Base-by-base conservation (phyloP, 495 filamentous ascomycete species). In the Podospora appendiculata region DNA sequence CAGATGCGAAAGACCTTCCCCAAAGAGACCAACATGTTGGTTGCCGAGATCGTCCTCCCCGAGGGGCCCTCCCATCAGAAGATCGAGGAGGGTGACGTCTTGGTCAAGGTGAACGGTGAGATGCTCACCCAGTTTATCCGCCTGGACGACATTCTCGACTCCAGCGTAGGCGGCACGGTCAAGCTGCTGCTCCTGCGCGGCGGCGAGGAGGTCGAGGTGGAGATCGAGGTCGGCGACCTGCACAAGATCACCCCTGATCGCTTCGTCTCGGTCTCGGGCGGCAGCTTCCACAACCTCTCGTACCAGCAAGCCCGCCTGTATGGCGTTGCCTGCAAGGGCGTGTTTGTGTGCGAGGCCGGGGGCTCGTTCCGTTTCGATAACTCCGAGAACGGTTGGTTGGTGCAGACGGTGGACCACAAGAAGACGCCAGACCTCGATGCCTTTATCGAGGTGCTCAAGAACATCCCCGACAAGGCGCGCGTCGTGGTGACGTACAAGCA, bases 401-500 rank as follows among this genome's bases (percentile, higher is more conserved):
- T 99, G 43, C 87, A 95, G 65, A 75, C 75, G 13, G 78, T 99
- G 13, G 90, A 96, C 65, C 86, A 96, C 65, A 87, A 88, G 65
- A 86, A 87, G 52, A 92, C 89, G 6, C 87, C 89, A 12, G 83
- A 95, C 59, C 76, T 99, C 34, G 77, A 93, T 50, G 77, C 87
- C 3, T 99, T 99, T 61, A 86, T 97, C 47, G 83, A 95, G 50
- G 90, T 96, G 41, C 87, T 96, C 80, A 89, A 86, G 70, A 73
- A 59, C 16, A 91, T 99, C 45, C 93, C 92, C 1, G 89, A 98
- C 67, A 86, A 89, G 62, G 80, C 90, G 6, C 80, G 93, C 16
- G 86, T 99, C 41, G 91, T 96, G 4, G 84, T 96, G 39, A 91
- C 89, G 3, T 97, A 96, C 70, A 91, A 94, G 59, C 93, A 99